These are phyloP conservation scores for Harrya chromipes DNA, from an alignment of 768 basidiomycete genomes.

Conservation along the genomic window DNA sequence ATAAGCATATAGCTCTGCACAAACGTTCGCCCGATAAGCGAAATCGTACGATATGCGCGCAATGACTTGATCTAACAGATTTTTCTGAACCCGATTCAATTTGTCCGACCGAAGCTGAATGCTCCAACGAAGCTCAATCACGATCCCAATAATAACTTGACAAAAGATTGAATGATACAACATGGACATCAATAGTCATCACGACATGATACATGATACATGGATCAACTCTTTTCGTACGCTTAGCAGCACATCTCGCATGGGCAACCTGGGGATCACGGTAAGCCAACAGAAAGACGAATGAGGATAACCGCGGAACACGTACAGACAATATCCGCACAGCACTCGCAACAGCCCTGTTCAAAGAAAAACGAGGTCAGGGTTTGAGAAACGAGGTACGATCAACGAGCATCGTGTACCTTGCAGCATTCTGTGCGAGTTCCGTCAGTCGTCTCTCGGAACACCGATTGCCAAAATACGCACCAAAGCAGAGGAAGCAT, in stretches of 20 bases:
- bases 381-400: not conserved
- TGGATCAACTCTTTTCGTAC: not conserved
- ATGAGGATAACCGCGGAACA: not conserved
- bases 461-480: conserved; percentile 19
- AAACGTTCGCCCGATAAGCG: too few relatives aligned
- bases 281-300: conserved; percentile 3
- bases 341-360: conserved; percentile 69
- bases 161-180: conserved; percentile 6
- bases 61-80: too few relatives aligned
- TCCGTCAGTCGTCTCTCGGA: not conserved
- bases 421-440: conserved; percentile 59
- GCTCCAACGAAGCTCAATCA: not conserved
- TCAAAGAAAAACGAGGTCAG: not conserved
- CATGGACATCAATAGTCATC: conserved; percentile 3
- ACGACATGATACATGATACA: conserved; percentile 10
- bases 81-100: too few relatives aligned
- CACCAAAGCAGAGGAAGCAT: conserved; percentile 75
- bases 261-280: conserved; percentile 55
- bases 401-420: conserved; percentile 32
- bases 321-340: conserved; percentile 70
- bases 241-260: conserved; percentile 73
- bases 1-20: too few relatives aligned
- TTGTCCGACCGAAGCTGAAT: too few relatives aligned
- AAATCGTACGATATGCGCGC: too few relatives aligned
- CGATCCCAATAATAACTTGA: not conserved